These are phyloP conservation scores for Platanthera guangdongensis DNA, from an alignment of 106 monocot genomes.

Conservation along the genomic window DNA sequence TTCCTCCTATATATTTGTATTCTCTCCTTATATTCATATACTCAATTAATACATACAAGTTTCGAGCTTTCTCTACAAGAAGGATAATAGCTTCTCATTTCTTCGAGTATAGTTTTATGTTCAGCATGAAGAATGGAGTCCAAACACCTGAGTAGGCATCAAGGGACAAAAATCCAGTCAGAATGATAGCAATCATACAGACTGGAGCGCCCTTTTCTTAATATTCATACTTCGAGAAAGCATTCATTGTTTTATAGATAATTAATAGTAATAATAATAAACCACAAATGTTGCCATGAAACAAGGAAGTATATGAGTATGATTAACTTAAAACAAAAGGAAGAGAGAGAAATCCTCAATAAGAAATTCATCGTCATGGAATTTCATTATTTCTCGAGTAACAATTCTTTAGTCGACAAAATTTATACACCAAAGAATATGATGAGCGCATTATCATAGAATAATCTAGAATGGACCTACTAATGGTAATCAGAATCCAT, in stretches of 20 bases:
- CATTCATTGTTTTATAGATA: neutral
- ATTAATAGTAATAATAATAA: neutral
- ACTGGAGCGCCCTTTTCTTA: neutral
- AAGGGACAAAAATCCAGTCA: no score
- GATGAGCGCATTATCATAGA: no score
- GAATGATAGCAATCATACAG: no score
- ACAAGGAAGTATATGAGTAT: neutral
- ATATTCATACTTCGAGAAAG: neutral
- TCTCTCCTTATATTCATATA: no score
- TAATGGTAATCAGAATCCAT: no score
- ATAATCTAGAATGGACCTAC: no score
- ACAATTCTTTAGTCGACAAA: no score
- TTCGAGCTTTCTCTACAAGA: no score
- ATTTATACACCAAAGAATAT: no score
- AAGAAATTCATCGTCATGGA: neutral
- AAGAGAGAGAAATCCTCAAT: neutral
- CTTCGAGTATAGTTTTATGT: constrained; percentile 77
- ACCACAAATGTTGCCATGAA: neutral
- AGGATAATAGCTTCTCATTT: constrained; percentile 70
- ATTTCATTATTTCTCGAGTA: neutral
- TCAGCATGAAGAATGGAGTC: constrained; percentile 94
- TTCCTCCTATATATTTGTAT: no score
- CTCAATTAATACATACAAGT: no score
- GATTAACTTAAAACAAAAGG: neutral
- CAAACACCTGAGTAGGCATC: constrained; percentile 47